These are phyloP conservation scores for Oryza nivara DNA, from an alignment of 176 grass and related monocot species.

Conservation along the genomic window DNA sequence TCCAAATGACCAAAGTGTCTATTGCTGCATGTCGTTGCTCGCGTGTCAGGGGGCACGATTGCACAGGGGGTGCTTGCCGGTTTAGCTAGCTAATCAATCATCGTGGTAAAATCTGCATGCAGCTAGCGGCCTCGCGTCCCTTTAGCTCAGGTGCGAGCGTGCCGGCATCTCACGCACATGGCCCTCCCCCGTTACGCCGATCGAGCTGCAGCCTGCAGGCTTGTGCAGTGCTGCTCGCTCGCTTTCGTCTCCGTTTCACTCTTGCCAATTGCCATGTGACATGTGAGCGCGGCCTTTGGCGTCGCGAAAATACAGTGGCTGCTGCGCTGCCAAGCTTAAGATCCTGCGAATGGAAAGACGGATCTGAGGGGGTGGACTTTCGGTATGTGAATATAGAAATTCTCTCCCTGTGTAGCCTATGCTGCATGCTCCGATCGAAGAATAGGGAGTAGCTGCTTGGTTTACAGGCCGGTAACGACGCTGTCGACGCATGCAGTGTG, in stretches of 20 bases:
- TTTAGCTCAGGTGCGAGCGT: constrained; percentile 14
- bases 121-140: not conserved
- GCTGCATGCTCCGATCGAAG: constrained; percentile 26
- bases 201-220: not conserved
- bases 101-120: not conserved
- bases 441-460: constrained; percentile 8
- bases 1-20: not conserved
- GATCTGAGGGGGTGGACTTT: not conserved
- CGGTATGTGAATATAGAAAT: not conserved
- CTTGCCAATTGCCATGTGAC: not conserved
- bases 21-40: constrained; percentile 25
- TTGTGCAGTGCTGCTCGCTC: too few species aligned
- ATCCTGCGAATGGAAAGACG: not conserved
- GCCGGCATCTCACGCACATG: constrained; percentile 4
- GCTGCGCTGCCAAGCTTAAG: not conserved
- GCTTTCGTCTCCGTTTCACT: not conserved
- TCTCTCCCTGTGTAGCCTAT: not conserved
- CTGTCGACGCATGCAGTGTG: not conserved
- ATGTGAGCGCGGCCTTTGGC: not conserved
- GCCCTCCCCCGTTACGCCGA: not conserved
- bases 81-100: not conserved
- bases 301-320: not conserved
- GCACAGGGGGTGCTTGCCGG: constrained; percentile 14
- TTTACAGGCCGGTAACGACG: constrained; percentile 6
- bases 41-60: not conserved